phyloP scores from a whole-genome alignment of 768 basidiomycete species.

The Amanita inopinata region DNA sequence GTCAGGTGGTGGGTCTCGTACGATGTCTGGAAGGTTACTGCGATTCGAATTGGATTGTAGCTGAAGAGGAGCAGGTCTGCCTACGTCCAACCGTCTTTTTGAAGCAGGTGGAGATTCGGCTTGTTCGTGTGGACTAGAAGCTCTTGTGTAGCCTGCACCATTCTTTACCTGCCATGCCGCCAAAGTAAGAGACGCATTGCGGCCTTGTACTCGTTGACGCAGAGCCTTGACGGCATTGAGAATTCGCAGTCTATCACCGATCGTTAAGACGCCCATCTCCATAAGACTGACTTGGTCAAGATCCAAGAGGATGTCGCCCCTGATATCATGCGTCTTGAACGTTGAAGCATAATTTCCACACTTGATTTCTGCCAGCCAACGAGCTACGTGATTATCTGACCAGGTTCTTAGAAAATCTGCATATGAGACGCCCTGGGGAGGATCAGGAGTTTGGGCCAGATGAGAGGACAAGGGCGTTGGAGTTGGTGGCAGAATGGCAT shows the following conservation, averaged over 20 bases:
- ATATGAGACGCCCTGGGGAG: conserved; percentile 50
- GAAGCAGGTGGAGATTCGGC: conserved; percentile 2
- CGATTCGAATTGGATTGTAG: conserved; percentile 42
- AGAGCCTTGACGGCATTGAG: conserved; percentile 76
- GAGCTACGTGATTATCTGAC: conserved; percentile 59
- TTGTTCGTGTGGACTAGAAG: conserved; percentile 4
- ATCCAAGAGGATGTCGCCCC: conserved; percentile 86
- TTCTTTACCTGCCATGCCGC: conserved; percentile 8
- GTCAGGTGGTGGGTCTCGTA: conserved; percentile 54
- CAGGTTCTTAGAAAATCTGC: conserved; percentile 60
- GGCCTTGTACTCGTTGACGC: conserved; percentile 42
- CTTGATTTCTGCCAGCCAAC: conserved; percentile 73
- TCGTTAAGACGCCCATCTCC: conserved; percentile 83
- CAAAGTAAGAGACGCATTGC: conserved; percentile 12
- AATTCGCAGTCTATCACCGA: conserved; percentile 89
- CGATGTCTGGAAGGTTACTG: conserved; percentile 62
- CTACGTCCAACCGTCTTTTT: conserved; percentile 43
- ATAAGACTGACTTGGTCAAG: conserved; percentile 79
- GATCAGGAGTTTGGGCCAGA: conserved; percentile 33
- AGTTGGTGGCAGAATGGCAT: conserved; percentile 30
- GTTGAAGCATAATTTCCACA: conserved; percentile 56
- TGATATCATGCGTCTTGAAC: conserved; percentile 83
- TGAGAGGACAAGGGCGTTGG: conserved; percentile 26
- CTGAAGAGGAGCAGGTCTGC: conserved; percentile 76
- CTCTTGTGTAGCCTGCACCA: conserved; percentile 9